Conservation (phyloP, 345 rosid genomes). For the Salix dunnii region DNA sequence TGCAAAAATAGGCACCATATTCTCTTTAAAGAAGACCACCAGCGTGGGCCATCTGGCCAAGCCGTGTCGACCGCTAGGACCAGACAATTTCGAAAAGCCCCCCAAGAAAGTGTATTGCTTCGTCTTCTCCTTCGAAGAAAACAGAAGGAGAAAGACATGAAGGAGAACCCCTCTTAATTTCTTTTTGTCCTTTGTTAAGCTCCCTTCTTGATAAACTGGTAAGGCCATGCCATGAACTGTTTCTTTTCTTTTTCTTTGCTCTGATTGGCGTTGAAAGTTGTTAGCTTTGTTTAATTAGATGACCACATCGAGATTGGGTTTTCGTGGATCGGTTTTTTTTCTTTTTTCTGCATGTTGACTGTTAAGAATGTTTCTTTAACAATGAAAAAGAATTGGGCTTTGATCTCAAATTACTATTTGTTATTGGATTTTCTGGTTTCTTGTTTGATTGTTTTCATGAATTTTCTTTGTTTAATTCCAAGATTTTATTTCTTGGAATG, state of each 20-base stretch:
- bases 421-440: background rate
- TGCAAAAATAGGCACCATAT: no score
- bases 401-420: background rate
- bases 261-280: background rate
- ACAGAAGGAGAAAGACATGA: background rate
- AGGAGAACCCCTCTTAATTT: background rate
- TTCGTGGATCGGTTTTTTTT: background rate
- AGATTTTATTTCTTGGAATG: no score
- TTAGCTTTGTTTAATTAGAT: background rate
- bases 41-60: no score
- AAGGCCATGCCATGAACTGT: background rate
- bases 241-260: background rate
- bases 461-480: no score
- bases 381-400: background rate
- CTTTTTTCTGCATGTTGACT: background rate
- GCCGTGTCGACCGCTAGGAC: no score
- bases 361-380: background rate
- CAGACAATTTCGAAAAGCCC: background rate
- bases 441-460: no score
- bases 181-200: background rate
- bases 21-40: no score
- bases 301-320: background rate
- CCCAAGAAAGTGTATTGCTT: background rate
- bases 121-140: background rate
- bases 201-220: background rate